phyloP scores from a whole-genome alignment of 2,329 filamentous ascomycete species.

The Fusarium guadeloupense region DNA sequence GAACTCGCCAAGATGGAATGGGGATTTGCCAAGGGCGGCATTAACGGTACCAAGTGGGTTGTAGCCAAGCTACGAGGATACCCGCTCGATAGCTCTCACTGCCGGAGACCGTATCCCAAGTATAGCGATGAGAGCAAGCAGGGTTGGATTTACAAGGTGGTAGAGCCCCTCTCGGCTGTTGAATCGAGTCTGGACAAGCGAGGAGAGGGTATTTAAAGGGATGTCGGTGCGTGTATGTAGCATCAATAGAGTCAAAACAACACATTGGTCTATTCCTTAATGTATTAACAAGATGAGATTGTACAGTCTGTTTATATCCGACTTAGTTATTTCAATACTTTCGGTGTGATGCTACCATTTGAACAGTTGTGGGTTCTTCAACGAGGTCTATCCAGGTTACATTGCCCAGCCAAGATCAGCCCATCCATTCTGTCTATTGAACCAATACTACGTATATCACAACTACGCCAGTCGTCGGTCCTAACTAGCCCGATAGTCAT shows the following conservation, averaged over 20 bases:
- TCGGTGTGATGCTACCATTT: too few relatives aligned
- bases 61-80: constrained; percentile 64
- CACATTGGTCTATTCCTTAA: too few relatives aligned
- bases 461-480: constrained; percentile 7
- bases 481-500: constrained; percentile 9
- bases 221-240: not conserved
- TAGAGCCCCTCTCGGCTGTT: constrained; percentile 35
- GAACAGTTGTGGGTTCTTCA: too few relatives aligned
- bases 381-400: too few relatives aligned
- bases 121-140: constrained; percentile 51
- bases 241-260: not conserved
- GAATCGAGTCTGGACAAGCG: constrained; percentile 40
- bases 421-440: too few relatives aligned
- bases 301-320: too few relatives aligned
- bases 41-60: constrained; percentile 70
- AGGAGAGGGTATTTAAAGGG: constrained; percentile 14
- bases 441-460: too few relatives aligned
- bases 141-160: constrained; percentile 45
- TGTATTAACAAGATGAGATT: too few relatives aligned
- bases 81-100: constrained; percentile 59
- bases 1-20: constrained; percentile 63
- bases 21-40: constrained; percentile 66
- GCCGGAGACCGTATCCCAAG: constrained; percentile 62
- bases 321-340: too few relatives aligned
- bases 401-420: too few relatives aligned